phyloP scores from a whole-genome alignment of 1,284 basidiomycete species.

The Cystobasidium slooffiae region DNA sequence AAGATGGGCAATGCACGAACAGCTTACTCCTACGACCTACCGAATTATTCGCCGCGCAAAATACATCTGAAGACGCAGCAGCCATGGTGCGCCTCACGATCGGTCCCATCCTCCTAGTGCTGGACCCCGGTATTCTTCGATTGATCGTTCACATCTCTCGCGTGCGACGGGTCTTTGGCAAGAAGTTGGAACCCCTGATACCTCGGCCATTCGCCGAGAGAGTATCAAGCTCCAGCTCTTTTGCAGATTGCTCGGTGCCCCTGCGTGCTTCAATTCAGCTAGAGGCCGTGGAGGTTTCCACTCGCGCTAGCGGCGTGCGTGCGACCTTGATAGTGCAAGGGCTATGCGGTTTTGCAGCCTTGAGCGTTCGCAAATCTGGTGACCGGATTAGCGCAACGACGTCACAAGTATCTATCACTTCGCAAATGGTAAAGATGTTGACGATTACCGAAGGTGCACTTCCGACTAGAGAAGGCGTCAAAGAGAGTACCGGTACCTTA shows the following conservation, averaged over 20 bases:
- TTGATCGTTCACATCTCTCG: constrained; percentile 28
- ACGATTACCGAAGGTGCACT: not conserved
- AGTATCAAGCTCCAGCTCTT: not conserved
- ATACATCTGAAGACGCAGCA: not conserved
- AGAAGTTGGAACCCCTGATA: constrained; percentile 31
- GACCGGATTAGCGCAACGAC: not conserved
- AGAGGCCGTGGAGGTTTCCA: constrained; percentile 21
- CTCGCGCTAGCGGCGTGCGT: constrained; percentile 19
- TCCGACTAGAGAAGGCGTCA: too few species aligned
- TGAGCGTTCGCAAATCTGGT: not conserved
- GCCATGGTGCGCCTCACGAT: constrained; percentile 22
- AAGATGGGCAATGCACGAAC: constrained; percentile 33
- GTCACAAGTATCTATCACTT: not conserved
- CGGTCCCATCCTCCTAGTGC: not conserved
- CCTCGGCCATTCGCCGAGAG: constrained; percentile 18
- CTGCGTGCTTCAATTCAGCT: not conserved
- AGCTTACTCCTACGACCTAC: constrained; percentile 32
- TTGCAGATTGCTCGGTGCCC: constrained; percentile 2
- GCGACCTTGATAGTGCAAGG: not conserved
- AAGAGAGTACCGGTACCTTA: not conserved
- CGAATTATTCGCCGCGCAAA: constrained; percentile 26
- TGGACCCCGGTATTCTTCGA: constrained; percentile 28
- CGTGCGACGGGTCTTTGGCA: constrained; percentile 13
- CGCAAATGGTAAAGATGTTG: constrained; percentile 7
- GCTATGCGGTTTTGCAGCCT: not conserved